Percentiles rank a stretch among this genome's conserved stretches.
Conservation (phyloP, 2,329 filamentous ascomycete species). For the Emydomyces testavorans region DNA sequence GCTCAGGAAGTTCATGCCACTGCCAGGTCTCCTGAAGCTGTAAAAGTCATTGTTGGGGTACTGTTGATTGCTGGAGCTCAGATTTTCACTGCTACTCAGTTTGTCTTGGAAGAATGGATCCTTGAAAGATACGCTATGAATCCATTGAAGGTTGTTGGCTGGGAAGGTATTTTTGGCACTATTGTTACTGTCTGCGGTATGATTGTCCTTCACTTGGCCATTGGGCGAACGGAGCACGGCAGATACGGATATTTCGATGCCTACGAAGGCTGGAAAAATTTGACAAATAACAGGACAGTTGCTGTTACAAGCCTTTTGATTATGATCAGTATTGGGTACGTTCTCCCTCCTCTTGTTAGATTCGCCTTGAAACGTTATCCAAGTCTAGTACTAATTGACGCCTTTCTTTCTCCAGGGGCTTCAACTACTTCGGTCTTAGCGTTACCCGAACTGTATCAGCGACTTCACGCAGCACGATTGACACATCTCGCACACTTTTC, state of each 20-base stretch:
- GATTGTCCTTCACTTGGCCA: slow-evolving; percentile 61
- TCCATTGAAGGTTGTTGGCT: slow-evolving; percentile 83
- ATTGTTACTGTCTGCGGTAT: slow-evolving; percentile 65
- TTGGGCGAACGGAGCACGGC: slow-evolving; percentile 65
- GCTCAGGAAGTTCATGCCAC: slow-evolving; percentile 34
- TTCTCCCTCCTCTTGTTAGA: slow-evolving; percentile 16
- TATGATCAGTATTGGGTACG: slow-evolving; percentile 94
- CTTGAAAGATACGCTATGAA: slow-evolving; percentile 68
- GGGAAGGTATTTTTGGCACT: slow-evolving; percentile 92
- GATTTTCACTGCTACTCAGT: slow-evolving; percentile 93
- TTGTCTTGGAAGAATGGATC: slow-evolving; percentile 90
- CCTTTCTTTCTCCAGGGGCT: slow-evolving; percentile 50
- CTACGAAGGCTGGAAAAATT: slow-evolving; percentile 69
- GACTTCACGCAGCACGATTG: slow-evolving; percentile 88
- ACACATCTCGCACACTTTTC: slow-evolving; percentile 93
- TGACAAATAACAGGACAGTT: slow-evolving; percentile 60
- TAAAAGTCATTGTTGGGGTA: slow-evolving; percentile 68
- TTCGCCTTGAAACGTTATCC: not conserved
- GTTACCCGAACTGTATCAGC: slow-evolving; percentile 84
- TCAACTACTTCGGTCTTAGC: slow-evolving; percentile 96
- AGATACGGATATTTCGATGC: slow-evolving; percentile 81
- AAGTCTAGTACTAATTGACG: not conserved
- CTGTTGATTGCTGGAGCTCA: slow-evolving; percentile 86
- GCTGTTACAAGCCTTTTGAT: slow-evolving; percentile 72
- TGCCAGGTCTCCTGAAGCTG: slow-evolving; percentile 44